Base-by-base conservation (phyloP, 2,329 filamentous ascomycete genomes). In the Blumeria hordei region DNA sequence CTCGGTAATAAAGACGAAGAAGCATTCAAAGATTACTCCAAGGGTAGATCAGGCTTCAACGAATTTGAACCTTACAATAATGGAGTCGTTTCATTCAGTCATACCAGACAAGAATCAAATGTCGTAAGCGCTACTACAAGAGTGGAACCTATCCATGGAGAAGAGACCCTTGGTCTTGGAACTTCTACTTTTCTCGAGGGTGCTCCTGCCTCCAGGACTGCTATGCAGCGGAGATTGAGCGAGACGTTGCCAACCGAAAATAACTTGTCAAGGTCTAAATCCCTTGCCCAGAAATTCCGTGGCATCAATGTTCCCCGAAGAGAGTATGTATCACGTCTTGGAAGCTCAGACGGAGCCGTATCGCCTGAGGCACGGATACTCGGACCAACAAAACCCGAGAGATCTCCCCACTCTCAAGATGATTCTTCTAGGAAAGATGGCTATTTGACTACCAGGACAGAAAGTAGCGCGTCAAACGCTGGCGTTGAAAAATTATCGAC, bases 121-220 rank as follows among this genome's bases (percentile, higher is more conserved):
- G 70, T 81, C 3, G 85, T 88, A 62, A 85, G 92, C 64, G 78
- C 87, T 0, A 75, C 74, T 33, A 69, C 74, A 33, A 77, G 79
- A 56, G 74, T 79, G 50, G 80, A 85, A 56, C 76, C 83, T 50
- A 75, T 96, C 12, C 87, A 96, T 61, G 90, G 90, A 16, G 80
- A 88, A 55, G 81, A 93, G 68, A 82, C 79, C 3, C 71, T 85
- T 58, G 92, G 92, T 9, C 71, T 98, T 7, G 92, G 92, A 54
- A 94, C 88, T 1, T 94, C 88, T 36, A 98, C 92, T 1, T 96
- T 96, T 72, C 70, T 98, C 21, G 92, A 98, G 63, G 92, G 92
- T 37, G 84, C 92, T 1, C 90, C 92, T 12, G 92, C 88, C 33
- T 84, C 88, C 33, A 80, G 80, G 61, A 77, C 80, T 7, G 85